Evolutionary conservation across 164 flowering plant genomes (phyloP).

Genomic region (Vitis riparia): DNA sequence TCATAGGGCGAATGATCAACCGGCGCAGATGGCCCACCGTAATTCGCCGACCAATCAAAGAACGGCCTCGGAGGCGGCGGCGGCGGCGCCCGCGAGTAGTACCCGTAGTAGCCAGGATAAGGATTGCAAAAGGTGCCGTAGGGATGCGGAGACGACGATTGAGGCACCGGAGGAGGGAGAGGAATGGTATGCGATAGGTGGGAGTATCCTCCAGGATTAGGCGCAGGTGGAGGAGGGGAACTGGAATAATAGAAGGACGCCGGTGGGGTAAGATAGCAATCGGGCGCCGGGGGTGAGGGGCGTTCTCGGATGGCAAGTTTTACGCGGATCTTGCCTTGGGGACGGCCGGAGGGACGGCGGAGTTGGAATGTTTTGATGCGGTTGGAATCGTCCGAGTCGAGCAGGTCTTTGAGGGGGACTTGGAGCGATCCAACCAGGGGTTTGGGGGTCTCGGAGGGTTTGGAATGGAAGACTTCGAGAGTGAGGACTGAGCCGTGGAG

Average conservation of each 20-base stretch:
- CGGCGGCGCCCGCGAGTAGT: slow-evolving; percentile 39
- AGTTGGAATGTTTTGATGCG: slow-evolving; percentile 47
- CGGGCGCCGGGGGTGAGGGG: slow-evolving; percentile 33
- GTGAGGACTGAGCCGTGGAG: slow-evolving; percentile 44
- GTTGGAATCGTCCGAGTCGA: slow-evolving; percentile 30
- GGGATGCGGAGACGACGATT: slow-evolving; percentile 18
- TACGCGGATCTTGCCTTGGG: slow-evolving; percentile 77
- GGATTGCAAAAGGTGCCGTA: slow-evolving; percentile 35
- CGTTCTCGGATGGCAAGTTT: slow-evolving; percentile 58
- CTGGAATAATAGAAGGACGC: slow-evolving; percentile 43
- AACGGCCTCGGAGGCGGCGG: slow-evolving; percentile 45
- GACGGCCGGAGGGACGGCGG: slow-evolving; percentile 83
- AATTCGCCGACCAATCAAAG: slow-evolving; percentile 37
- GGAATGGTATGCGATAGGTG: slow-evolving; percentile 21
- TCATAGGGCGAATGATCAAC: slow-evolving; percentile 59
- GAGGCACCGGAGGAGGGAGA: slow-evolving; percentile 18
- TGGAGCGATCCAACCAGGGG: slow-evolving; percentile 64
- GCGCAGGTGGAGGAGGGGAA: slow-evolving; percentile 43
- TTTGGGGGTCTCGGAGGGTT: slow-evolving; percentile 61
- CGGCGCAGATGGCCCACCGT: slow-evolving; percentile 72
- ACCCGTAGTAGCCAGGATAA: slow-evolving; percentile 39
- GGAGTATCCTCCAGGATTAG: slow-evolving; percentile 29
- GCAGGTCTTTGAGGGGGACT: slow-evolving; percentile 41
- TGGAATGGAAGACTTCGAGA: slow-evolving; percentile 73
- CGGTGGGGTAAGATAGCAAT: slow-evolving; percentile 48